Evolutionary conservation across 2,329 filamentous ascomycete genomes (phyloP).

Genomic region (Venturia carpophila): DNA sequence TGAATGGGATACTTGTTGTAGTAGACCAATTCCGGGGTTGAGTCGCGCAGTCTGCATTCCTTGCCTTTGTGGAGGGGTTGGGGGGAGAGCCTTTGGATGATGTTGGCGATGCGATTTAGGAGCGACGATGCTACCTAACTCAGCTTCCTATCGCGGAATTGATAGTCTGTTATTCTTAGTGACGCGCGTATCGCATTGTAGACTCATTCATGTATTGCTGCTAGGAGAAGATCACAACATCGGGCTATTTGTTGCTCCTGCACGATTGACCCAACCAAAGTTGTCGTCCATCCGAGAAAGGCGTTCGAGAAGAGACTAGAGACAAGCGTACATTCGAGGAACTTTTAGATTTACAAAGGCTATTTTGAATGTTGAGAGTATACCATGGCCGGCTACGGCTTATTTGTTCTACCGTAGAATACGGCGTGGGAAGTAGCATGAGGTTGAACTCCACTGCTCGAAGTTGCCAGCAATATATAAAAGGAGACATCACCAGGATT

Average conservation of each 20-base stretch:
- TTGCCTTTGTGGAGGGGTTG: conserved; percentile 8
- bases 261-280: background rate
- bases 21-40: conserved; percentile 14
- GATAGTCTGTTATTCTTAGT: background rate
- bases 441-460: too few relatives aligned
- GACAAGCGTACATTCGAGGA: too few relatives aligned
- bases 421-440: too few relatives aligned
- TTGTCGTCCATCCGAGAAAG: background rate
- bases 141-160: background rate
- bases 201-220: background rate
- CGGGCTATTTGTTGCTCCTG: background rate
- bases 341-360: too few relatives aligned
- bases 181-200: background rate
- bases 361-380: too few relatives aligned
- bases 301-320: background rate
- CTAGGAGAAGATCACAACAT: background rate
- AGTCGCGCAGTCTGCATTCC: conserved; percentile 17
- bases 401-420: too few relatives aligned
- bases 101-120: background rate
- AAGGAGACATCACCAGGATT: too few relatives aligned
- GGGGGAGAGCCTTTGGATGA: background rate
- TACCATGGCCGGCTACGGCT: too few relatives aligned
- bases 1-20: conserved; percentile 6
- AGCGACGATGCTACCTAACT: conserved; percentile 5
- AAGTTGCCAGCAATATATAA: too few relatives aligned